Conservation (phyloP, 805 yeast species). For the Candida incommunis region DNA sequence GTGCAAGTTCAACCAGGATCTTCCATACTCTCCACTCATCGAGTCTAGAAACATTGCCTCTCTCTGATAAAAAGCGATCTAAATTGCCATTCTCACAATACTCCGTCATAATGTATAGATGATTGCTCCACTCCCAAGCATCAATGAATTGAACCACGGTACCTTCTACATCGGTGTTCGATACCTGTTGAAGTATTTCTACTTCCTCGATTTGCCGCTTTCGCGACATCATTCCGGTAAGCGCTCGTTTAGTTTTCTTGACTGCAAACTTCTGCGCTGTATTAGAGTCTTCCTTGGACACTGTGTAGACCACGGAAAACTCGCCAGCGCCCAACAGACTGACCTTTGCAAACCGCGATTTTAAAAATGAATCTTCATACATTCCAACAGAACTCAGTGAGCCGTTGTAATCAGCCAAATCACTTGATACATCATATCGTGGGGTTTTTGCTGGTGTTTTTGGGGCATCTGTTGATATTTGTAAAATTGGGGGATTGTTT, state of each 20-base stretch:
- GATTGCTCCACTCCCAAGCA: slow-evolving; percentile 66
- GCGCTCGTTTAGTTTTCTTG: slow-evolving; percentile 63
- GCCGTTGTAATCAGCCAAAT: slow-evolving; percentile 4
- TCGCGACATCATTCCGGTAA: slow-evolving; percentile 44
- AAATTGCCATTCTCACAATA: slow-evolving; percentile 90
- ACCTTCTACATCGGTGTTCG: slow-evolving; percentile 6
- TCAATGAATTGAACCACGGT: slow-evolving; percentile 58
- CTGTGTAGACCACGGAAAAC: slow-evolving; percentile 78
- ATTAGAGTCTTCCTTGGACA: slow-evolving; percentile 35
- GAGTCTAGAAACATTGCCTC: slow-evolving; percentile 57
- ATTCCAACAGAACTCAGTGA: slow-evolving; percentile 1
- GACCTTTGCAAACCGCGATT: slow-evolving; percentile 18
- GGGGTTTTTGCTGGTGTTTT: slow-evolving; percentile 18
- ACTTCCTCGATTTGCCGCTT: slow-evolving; percentile 61
- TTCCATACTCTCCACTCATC: slow-evolving; percentile 99
- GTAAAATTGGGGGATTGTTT: not conserved
- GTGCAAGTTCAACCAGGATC: slow-evolving; percentile 67
- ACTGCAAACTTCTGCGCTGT: slow-evolving; percentile 50
- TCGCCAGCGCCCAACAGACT: slow-evolving; percentile 70
- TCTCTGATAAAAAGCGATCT: slow-evolving; percentile 64
- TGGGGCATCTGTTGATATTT: slow-evolving; percentile 5
- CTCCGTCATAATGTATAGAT: slow-evolving; percentile 84
- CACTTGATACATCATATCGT: slow-evolving; percentile 2
- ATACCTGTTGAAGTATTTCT: slow-evolving; percentile 33
- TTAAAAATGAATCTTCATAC: slow-evolving; percentile 3